These are phyloP conservation scores for Casuarina cunninghamiana DNA, from an alignment of 306 rosid genomes.

Conservation along the genomic window DNA sequence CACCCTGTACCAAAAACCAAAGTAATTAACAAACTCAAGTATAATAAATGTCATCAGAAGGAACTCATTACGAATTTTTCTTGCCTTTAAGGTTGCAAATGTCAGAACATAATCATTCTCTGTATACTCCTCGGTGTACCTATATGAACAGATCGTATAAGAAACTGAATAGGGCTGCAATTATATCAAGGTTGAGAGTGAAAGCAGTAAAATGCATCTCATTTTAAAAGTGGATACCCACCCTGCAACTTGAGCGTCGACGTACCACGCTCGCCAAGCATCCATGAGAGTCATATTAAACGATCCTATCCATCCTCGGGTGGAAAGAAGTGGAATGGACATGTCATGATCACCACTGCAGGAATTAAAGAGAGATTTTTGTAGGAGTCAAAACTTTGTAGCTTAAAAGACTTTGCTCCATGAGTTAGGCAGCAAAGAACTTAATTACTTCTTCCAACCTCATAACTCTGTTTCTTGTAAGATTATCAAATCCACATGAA, in stretches of 20 bases:
- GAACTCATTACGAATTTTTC: background rate
- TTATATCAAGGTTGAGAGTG: background rate
- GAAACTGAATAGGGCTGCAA: background rate
- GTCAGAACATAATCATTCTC: conserved; percentile 7
- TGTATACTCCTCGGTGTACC: background rate
- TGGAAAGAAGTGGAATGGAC: conserved; percentile 8
- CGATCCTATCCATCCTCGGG: conserved; percentile 2
- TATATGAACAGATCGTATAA: background rate
- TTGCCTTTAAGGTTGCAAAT: conserved; percentile 5
- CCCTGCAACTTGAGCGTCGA: conserved; percentile 15
- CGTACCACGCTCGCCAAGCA: conserved; percentile 8
- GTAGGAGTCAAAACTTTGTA: background rate
- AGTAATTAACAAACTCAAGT: too few species aligned
- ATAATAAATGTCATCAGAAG: background rate
- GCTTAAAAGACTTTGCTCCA: background rate
- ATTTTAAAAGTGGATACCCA: background rate
- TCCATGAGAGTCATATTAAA: conserved; percentile 11
- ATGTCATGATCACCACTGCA: conserved; percentile 15
- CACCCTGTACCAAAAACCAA: conserved; percentile 6
- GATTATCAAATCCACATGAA: too few species aligned
- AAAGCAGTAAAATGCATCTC: background rate
- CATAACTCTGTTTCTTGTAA: too few species aligned
- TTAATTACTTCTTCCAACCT: too few species aligned
- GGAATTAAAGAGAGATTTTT: background rate
- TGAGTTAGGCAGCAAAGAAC: background rate